A percentile compares a stretch with the other conserved stretches of the same genome.
phyloP scores from a whole-genome alignment of 2,329 filamentous ascomycete genomes.

The Elsinoe australis region DNA sequence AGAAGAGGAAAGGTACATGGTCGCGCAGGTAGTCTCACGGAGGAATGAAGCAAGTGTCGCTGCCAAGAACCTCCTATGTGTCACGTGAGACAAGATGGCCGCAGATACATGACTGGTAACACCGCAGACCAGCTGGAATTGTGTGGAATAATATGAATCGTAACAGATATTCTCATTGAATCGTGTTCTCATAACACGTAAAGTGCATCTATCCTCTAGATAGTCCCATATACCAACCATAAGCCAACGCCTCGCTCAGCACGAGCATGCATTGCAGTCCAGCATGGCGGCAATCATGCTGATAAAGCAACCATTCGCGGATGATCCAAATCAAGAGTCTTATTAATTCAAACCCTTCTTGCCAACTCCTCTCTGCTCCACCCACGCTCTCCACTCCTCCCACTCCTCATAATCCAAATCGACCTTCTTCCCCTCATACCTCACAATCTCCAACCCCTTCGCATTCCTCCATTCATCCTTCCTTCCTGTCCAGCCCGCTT shows the following conservation, averaged over 20 bases:
- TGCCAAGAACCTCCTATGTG: too few relatives aligned
- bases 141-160: too few relatives aligned
- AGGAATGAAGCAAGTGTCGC: too few relatives aligned
- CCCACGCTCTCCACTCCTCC: constrained; percentile 72
- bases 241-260: not conserved
- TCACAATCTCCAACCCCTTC: constrained; percentile 62
- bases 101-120: too few relatives aligned
- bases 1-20: not conserved
- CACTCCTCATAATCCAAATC: constrained; percentile 65
- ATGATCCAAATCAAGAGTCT: not conserved
- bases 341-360: not conserved
- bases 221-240: not conserved
- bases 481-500: constrained; percentile 79
- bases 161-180: too few relatives aligned
- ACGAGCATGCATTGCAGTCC: not conserved
- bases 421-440: constrained; percentile 80
- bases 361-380: constrained; percentile 34
- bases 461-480: constrained; percentile 66
- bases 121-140: too few relatives aligned
- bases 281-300: not conserved
- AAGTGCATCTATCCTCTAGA: constrained; percentile 3
- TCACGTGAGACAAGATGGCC: too few relatives aligned
- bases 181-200: not conserved
- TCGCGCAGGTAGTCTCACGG: too few relatives aligned
- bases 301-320: not conserved